Percentiles rank a stretch among this genome's conserved stretches.
Evolutionary conservation across 768 basidiomycete genomes (phyloP).

Genomic region (Tephrocybe sp.): DNA sequence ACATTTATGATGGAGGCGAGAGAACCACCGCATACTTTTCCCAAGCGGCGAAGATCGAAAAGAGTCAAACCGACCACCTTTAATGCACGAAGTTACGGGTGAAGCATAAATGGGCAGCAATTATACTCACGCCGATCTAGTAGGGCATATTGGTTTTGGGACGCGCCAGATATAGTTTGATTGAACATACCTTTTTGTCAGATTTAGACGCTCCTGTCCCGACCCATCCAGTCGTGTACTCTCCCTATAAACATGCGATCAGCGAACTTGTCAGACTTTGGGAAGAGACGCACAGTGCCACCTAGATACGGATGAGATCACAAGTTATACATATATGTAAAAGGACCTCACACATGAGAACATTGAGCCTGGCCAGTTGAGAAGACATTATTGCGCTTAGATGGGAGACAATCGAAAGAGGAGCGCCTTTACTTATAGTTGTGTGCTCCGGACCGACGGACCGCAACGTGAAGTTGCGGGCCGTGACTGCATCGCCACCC

Average conservation of each 20-base stretch:
- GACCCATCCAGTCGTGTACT: constrained; percentile 96
- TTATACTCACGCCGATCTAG: constrained; percentile 69
- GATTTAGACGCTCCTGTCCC: constrained; percentile 90
- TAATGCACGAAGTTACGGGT: constrained; percentile 10
- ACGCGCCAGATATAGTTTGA: neutral
- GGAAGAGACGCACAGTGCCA: constrained; percentile 31
- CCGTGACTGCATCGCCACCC: constrained; percentile 17
- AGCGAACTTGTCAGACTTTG: neutral
- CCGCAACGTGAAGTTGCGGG: constrained; percentile 10
- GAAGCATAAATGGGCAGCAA: constrained; percentile 3
- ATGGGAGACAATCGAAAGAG: constrained; percentile 4
- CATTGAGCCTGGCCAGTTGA: constrained; percentile 55
- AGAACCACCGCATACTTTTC: constrained; percentile 52
- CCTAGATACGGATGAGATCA: constrained; percentile 26
- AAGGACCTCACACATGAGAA: constrained; percentile 70
- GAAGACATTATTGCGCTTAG: constrained; percentile 34
- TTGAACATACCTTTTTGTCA: constrained; percentile 78
- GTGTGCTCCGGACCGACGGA: constrained; percentile 13
- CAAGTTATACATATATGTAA: neutral
- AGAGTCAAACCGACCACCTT: constrained; percentile 89
- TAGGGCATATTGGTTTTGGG: neutral
- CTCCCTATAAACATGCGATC: constrained; percentile 50
- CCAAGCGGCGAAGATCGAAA: constrained; percentile 84
- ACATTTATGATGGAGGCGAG: neutral
- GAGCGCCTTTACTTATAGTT: constrained; percentile 3